Evolutionary conservation across 2,329 filamentous ascomycete species (phyloP).

Genomic region (Colletotrichum somersetense): DNA sequence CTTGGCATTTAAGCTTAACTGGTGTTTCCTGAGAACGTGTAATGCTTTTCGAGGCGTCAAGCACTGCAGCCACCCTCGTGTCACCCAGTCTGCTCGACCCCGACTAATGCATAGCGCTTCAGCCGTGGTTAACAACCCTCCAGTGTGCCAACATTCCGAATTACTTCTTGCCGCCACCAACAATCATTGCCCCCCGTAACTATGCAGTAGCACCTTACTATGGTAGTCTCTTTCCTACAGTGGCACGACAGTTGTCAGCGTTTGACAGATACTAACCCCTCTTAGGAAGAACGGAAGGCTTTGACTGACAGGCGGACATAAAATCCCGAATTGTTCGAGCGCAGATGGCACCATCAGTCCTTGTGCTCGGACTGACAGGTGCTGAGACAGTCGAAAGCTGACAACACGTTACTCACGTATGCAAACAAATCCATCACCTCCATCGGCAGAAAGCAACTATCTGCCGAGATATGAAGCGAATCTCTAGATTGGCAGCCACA

Average conservation of each 20-base stretch:
- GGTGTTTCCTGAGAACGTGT: not conserved
- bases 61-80: not conserved
- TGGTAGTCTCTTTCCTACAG: not conserved
- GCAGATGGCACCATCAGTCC: not conserved
- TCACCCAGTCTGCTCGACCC: not conserved
- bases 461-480: not conserved
- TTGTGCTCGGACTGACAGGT: not conserved
- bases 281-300: not conserved
- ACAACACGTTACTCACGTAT: not conserved
- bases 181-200: not conserved
- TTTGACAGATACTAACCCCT: not conserved
- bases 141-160: not conserved
- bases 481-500: not conserved
- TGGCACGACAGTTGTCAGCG: not conserved
- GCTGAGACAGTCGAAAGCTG: not conserved
- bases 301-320: not conserved
- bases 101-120: conserved; percentile 6
- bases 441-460: too few species aligned
- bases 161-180: not conserved
- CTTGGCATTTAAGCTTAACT: conserved; percentile 25
- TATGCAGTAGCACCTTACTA: not conserved
- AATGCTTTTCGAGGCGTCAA: not conserved
- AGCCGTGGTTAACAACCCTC: not conserved
- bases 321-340: too few species aligned
- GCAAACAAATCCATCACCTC: not conserved